phyloP scores from a whole-genome alignment of 768 basidiomycete genomes.

The Lactifluus pinguis region DNA sequence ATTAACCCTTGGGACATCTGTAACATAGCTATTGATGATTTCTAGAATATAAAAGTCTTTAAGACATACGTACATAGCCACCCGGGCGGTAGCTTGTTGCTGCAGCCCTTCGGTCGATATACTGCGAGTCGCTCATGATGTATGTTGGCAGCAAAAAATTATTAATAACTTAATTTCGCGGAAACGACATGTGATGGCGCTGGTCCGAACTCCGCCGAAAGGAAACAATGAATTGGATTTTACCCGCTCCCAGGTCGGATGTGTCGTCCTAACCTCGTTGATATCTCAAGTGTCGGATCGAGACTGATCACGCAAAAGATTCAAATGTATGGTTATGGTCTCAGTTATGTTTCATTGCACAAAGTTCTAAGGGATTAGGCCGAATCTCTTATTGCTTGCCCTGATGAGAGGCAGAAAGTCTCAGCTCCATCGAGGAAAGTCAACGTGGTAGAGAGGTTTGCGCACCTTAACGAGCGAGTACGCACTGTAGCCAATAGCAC shows the following conservation, averaged over 20 bases:
- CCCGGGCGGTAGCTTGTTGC: conserved; percentile 45
- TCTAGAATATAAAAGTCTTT: not conserved
- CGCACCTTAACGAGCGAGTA: conserved; percentile 37
- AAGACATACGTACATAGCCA: conserved; percentile 36
- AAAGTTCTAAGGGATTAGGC: not conserved
- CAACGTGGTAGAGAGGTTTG: not conserved
- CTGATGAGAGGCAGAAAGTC: not conserved
- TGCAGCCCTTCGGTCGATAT: conserved; percentile 35
- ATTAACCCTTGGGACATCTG: conserved; percentile 71
- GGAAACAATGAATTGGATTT: not conserved
- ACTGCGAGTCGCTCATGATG: conserved; percentile 21
- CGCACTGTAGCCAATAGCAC: conserved; percentile 42
- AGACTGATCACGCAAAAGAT: not conserved
- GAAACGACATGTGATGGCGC: too few species aligned
- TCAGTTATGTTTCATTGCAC: not conserved
- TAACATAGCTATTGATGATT: not conserved
- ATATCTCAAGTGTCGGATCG: not conserved
- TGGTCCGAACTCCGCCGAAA: not conserved
- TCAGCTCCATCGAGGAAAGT: not conserved
- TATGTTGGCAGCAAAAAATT: not conserved
- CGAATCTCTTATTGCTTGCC: conserved; percentile 2
- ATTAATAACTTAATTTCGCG: not conserved
- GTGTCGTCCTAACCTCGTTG: too few species aligned
- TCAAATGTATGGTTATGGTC: not conserved
- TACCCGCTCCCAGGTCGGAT: too few species aligned